phyloP scores from a whole-genome alignment of 208 protist genomes.

The Polymyxa betae region DNA sequence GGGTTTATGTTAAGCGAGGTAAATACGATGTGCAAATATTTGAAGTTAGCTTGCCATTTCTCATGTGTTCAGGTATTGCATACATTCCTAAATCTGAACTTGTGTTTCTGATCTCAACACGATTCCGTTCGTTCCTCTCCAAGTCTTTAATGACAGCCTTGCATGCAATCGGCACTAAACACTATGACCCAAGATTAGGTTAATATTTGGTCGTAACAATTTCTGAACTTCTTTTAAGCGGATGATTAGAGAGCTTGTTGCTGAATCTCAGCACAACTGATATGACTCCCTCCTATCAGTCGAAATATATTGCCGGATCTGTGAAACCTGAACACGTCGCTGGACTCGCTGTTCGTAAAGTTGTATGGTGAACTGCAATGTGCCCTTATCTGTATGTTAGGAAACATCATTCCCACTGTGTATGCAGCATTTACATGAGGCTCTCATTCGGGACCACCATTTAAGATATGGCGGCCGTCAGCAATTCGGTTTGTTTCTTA shows the following conservation, averaged over 20 bases:
- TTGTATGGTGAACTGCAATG: too few species aligned
- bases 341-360: too few species aligned
- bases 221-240: too few species aligned
- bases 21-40: too few species aligned
- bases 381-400: too few species aligned
- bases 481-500: constrained; percentile 55
- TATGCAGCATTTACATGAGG: constrained; percentile 56
- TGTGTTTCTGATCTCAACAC: not conserved
- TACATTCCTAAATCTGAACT: not conserved
- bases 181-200: not conserved
- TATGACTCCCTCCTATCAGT: not conserved
- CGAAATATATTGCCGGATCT: too few species aligned
- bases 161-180: not conserved
- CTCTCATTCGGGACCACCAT: constrained; percentile 46
- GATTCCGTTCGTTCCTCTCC: not conserved
- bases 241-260: not conserved
- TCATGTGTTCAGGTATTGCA: not conserved
- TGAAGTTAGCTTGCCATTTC: too few species aligned
- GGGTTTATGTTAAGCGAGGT: too few species aligned
- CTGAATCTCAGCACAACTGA: not conserved
- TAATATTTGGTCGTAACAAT: too few species aligned
- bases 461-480: constrained; percentile 46
- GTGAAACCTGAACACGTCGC: too few species aligned
- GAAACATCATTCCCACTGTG: constrained; percentile 55
- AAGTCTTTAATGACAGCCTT: not conserved